Evolutionary conservation across 192 early-diverging fungal genomes (phyloP).

Genomic region (Phlyctochytrium planicorne): DNA sequence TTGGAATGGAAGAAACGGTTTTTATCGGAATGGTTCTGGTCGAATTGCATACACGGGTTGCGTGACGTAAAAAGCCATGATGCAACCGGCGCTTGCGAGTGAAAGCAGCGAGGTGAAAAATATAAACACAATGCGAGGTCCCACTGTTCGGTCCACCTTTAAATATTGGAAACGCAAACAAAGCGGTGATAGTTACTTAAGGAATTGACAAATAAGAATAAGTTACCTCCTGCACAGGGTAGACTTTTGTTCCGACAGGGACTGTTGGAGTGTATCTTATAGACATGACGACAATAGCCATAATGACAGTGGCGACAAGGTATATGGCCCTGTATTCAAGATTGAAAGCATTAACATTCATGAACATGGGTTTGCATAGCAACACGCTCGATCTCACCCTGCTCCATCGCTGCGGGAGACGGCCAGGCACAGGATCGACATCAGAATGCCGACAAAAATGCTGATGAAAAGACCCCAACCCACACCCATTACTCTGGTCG

Average conservation of each 20-base stretch:
- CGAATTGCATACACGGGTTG: slow-evolving; percentile 30
- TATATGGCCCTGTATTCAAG: slow-evolving; percentile 17
- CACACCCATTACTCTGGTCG: slow-evolving; percentile 29
- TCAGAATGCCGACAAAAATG: slow-evolving; percentile 8
- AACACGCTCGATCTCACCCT: neutral
- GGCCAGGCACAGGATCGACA: slow-evolving; percentile 8
- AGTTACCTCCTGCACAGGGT: neutral
- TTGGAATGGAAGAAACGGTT: no score
- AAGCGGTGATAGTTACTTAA: neutral
- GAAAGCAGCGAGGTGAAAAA: slow-evolving; percentile 7
- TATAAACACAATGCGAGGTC: slow-evolving; percentile 20
- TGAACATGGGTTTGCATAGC: no score
- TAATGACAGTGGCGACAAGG: slow-evolving; percentile 12
- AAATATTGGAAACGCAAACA: neutral
- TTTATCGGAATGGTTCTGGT: slow-evolving; percentile 8
- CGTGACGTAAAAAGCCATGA: slow-evolving; percentile 8
- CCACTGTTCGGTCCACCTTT: slow-evolving; percentile 27
- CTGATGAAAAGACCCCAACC: slow-evolving; percentile 31
- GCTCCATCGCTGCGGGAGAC: slow-evolving; percentile 20
- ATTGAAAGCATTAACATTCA: neutral
- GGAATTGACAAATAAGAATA: neutral
- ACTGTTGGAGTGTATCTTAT: slow-evolving; percentile 19
- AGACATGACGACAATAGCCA: slow-evolving; percentile 26
- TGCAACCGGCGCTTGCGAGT: neutral
- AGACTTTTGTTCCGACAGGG: slow-evolving; percentile 17